Evolutionary conservation across 306 rosid species (phyloP), one percentile per base, ranked within the genome.

Genomic region (Cyclanthera cordifolia): DNA sequence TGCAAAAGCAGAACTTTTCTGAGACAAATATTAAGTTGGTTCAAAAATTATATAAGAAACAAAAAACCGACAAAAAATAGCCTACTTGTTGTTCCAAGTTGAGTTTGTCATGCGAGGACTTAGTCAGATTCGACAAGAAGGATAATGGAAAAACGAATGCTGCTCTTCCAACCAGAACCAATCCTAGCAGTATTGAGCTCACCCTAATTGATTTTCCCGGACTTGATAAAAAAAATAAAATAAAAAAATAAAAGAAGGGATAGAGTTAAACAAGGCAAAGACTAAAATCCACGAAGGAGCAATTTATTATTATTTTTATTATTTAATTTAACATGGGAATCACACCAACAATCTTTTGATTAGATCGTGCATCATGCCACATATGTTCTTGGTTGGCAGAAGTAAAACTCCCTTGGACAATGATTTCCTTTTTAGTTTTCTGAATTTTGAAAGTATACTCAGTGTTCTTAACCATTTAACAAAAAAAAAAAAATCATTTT

Each of bases 101-200:
- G 74, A 90, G 67, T 76, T 82, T 90, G 63, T 82, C 95, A 46
- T 59, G 45, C 54, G 81, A 77, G 67, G 85, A 88, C 63, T 87
- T 90, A 15, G 86, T 54, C 82, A 94, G 74, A 83, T 94, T 94
- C 76, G 96, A 84, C 77, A 94, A 64, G 86, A 84, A 83, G 16
- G 90, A 90, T 50, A 94, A 73, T 23, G 97, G 97, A 67, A 94
- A 94, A 81, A 94, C 88, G 67, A 84, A 94, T 75, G 99, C 96
- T 53, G 97, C 99, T 83, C 99, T 88, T 79, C 99, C 99, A 67
- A 90, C 85, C 24, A 90, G 76, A 68, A 94, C 78, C 68, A 94
- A 85, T 56, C 78, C 99, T 86, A 94, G 55, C 69, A 94, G 74
- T 81, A 88, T 60, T 10, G 99, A 88, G 77, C 97, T 94, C 75